A percentile compares a stretch with the other conserved stretches of the same genome.
These are phyloP conservation scores for Breynia disticha DNA, from an alignment of 441 rosid genomes.

Conservation along the genomic window DNA sequence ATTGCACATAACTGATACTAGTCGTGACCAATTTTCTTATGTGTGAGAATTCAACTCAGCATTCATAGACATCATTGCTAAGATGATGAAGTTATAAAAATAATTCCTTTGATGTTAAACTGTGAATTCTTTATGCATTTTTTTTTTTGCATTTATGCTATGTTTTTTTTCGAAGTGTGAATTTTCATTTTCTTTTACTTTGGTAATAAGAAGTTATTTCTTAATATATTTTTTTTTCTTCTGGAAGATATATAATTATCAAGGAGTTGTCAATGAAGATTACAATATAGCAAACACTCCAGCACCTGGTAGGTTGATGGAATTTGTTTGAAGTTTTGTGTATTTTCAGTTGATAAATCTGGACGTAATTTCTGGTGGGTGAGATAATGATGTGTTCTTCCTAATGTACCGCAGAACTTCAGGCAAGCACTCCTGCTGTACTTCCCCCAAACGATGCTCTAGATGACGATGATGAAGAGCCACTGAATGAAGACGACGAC, in stretches of 20 bases:
- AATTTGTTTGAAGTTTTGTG: background rate
- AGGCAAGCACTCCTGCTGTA: conserved; percentile 68
- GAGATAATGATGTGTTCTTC: conserved; percentile 1
- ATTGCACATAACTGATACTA: no score
- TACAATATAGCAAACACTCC: conserved; percentile 83
- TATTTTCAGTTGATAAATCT: background rate
- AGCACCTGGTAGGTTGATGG: conserved; percentile 59
- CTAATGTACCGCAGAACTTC: conserved; percentile 43
- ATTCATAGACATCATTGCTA: no score
- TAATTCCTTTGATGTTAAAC: no score
- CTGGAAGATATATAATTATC: conserved; percentile 81
- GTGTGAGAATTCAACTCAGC: no score
- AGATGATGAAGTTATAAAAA: no score
- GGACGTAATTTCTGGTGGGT: background rate
- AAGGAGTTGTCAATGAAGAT: conserved; percentile 78
- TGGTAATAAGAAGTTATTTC: no score
- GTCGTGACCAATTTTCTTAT: no score
- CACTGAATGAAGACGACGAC: conserved; percentile 81
- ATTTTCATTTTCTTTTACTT: no score
- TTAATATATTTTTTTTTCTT: conserved; percentile 5
- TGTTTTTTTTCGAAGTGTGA: background rate
- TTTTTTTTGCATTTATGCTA: background rate
- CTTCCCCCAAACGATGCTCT: conserved; percentile 35
- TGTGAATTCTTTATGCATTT: background rate
- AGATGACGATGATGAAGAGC: conserved; percentile 83